These are phyloP conservation scores for Pseudozyma sp. DNA, from an alignment of 1,284 basidiomycete species.

Conservation along the genomic window DNA sequence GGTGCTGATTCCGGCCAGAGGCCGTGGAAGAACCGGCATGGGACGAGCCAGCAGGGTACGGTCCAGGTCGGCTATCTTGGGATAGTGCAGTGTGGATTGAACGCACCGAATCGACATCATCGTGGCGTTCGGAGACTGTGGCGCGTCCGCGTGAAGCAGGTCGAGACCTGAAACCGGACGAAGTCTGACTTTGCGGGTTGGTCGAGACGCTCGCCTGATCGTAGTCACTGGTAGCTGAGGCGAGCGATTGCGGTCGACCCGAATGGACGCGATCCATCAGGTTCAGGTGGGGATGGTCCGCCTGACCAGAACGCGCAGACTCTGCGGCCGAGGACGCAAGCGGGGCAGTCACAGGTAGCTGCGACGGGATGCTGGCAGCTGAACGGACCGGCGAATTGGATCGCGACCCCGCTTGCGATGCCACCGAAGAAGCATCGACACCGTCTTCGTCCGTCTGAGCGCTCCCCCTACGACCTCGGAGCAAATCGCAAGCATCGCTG, in stretches of 20 bases:
- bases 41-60: slow-evolving; percentile 50
- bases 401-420: slow-evolving; percentile 65
- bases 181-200: slow-evolving; percentile 41
- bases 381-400: slow-evolving; percentile 54
- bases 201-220: slow-evolving; percentile 47
- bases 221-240: slow-evolving; percentile 31
- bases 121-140: slow-evolving; percentile 23
- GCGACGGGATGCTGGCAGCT: slow-evolving; percentile 10
- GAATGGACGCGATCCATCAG: slow-evolving; percentile 43
- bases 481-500: slow-evolving; percentile 18
- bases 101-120: slow-evolving; percentile 39
- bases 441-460: slow-evolving; percentile 50
- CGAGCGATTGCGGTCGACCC: slow-evolving; percentile 37
- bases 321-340: slow-evolving; percentile 31
- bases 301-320: slow-evolving; percentile 17
- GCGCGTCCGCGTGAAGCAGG: slow-evolving; percentile 32
- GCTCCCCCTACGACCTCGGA: slow-evolving; percentile 28
- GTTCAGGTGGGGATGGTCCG: slow-evolving; percentile 35
- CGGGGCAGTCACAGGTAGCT: slow-evolving; percentile 11
- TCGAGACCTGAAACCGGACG: slow-evolving; percentile 39
- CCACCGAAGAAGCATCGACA: slow-evolving; percentile 57
- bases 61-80: slow-evolving; percentile 54
- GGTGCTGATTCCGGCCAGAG: slow-evolving; percentile 29
- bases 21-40: slow-evolving; percentile 44
- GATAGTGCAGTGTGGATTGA: slow-evolving; percentile 56